Evolutionary conservation across 192 early-diverging fungal species (phyloP), one percentile per base, ranked within the genome.

Genomic region (Backusella parvicylindrica): DNA sequence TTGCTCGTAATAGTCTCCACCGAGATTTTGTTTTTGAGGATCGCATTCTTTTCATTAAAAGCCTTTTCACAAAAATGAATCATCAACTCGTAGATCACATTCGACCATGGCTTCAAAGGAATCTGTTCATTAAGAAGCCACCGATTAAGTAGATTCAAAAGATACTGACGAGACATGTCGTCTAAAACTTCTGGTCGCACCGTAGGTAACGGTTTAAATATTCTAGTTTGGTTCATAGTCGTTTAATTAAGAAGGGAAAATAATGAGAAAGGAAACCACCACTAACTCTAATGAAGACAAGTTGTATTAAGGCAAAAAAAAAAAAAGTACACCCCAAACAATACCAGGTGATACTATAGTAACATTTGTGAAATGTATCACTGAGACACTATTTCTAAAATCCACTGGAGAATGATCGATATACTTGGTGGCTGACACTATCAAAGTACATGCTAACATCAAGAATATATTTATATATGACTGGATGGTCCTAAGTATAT

Each of bases 41-140:
- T 26, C 3, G 28, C 13, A 23, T 6, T 31, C 12, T 6, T 70
- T 6, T 16, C 37, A 31, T 15, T 70, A 15, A 43, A 18, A 26
- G 40, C 68, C 12, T 70, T 70, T 47, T 70, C 68, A 30, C 21
- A 31, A 11, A 70, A 41, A 1, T 38, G 16, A 28, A 47, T 23
- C 38, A 47, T 43, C 0, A 70, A 30, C 6, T 70, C 37, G 13
- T 18, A 41, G 5, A 70, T 23, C 6, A 70, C 41, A 70, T 43
- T 41, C 16, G 28, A 70, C 68, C 68, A 70, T 8, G 68, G 40
- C 28, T 41, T 70, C 6, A 43, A 8, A 47, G 68, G 68, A 16
- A 70, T 70, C 6, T 70, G 38, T 23, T 43, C 26, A 47, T 70
- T 41, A 30, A 47, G 9, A 18, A 70, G 26, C 68, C 68, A 70